Percentiles rank a stretch among this genome's conserved stretches.
Evolutionary conservation across 192 early-diverging fungal species (phyloP).

Genomic region (Coemansia asiatica): DNA sequence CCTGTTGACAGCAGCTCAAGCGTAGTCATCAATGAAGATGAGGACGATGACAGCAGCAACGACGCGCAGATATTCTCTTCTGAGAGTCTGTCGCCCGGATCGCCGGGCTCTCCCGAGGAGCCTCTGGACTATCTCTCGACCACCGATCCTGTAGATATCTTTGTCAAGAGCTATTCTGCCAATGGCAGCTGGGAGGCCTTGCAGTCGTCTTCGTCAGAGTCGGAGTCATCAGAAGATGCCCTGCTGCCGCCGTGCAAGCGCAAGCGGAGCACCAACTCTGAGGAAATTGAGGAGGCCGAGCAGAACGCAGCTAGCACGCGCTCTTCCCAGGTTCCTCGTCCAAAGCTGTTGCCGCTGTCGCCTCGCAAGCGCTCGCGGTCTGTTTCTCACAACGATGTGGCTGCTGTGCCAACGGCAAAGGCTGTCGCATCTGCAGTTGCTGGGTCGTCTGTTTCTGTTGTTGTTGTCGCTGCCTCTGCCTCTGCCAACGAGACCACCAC

Average conservation of each 20-base stretch:
- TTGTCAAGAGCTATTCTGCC: constrained; percentile 28
- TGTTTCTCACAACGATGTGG: constrained; percentile 21
- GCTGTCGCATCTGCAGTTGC: not conserved
- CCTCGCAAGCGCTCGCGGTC: constrained; percentile 55
- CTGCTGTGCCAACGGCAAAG: constrained; percentile 26
- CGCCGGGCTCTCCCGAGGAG: constrained; percentile 28
- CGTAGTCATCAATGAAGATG: constrained; percentile 3
- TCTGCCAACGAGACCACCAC: constrained; percentile 3
- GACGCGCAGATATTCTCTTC: constrained; percentile 33
- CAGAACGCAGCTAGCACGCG: constrained; percentile 12
- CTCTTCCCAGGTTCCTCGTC: constrained; percentile 17
- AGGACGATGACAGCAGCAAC: constrained; percentile 20
- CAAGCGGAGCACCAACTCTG: constrained; percentile 39
- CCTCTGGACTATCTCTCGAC: constrained; percentile 31
- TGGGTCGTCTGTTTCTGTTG: constrained; percentile 12
- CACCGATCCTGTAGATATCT: constrained; percentile 36
- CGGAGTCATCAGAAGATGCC: constrained; percentile 23
- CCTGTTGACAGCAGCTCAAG: not conserved
- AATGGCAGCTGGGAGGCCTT: constrained; percentile 45
- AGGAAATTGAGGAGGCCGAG: constrained; percentile 36
- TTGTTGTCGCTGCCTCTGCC: constrained; percentile 9
- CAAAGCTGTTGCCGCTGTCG: constrained; percentile 31
- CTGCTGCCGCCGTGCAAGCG: constrained; percentile 51
- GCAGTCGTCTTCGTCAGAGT: constrained; percentile 12
- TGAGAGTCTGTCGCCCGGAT: constrained; percentile 38